Base-by-base conservation (phyloP, 2,329 filamentous ascomycete species). In the Lasiodiplodia citricola region DNA sequence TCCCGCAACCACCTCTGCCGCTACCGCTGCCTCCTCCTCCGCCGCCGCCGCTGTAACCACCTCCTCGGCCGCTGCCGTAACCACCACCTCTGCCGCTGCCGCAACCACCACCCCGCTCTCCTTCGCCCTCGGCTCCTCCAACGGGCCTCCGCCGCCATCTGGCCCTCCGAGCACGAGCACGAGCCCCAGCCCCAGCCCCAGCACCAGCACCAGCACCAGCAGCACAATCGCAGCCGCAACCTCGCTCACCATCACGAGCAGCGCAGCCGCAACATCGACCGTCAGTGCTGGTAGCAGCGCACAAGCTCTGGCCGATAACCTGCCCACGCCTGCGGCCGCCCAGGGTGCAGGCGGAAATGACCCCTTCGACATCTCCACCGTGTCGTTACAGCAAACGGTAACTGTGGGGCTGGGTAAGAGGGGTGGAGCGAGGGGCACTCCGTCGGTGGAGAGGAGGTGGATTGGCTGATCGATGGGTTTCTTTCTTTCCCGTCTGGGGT, bases 281-380 rank as follows among this genome's bases (percentile, higher is more conserved):
- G 23, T 51, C 4, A 21, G 23, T 18, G 11, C 8, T 7, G 47
- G 25, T 14, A 23, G 31, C 16, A 51, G 38, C 50, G 62, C 62
- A 3, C 21, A 47, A 21, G 54, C 67, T 6, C 21, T 60, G 18
- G 54, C 52, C 2, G 60, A 55, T 16, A 50, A 41, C 18, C 8
- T 35, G 28, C 58, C 58, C 18, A 63, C 58, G 10, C 21, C 23
- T 16, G 51, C 28, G 2, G 35, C 57, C 38, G 55, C 50, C 10
- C 35, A 54, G 41, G 28, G 37, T 2, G 38, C 21, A 37, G 74
- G 73, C 25, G 55, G 28, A 8, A 69, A 70, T 23, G 60, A 76
- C 23, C 76, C 77, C 2, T 80, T 80, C 47, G 74, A 80, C 58
- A 77, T 80, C 68, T 74, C 73, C 38, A 79, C 75, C 6, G 71